Conservation (phyloP, 305 asterid species). For the Fraxinus sp. region DNA sequence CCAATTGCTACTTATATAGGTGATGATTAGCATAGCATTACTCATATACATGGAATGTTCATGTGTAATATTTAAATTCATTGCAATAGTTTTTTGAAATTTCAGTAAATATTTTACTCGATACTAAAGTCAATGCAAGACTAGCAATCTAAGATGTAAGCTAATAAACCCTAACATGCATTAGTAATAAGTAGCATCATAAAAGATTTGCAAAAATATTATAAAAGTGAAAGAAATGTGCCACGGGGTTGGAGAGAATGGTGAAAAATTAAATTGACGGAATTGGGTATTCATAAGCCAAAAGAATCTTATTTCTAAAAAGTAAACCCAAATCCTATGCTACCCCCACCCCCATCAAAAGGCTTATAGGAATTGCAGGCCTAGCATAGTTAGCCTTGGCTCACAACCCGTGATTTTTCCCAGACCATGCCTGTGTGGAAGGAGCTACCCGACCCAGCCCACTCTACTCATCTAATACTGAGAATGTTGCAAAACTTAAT, state of each 20-base stretch:
- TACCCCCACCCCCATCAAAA: not conserved
- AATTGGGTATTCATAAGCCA: not conserved
- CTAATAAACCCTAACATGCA: not conserved
- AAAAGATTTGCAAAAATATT: not conserved
- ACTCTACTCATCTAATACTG: not conserved
- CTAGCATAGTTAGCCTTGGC: not conserved
- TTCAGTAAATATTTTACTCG: not conserved
- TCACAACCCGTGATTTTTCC: not conserved
- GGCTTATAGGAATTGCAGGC: not conserved
- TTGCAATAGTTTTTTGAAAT: not conserved
- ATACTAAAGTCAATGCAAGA: not conserved
- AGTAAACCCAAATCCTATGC: not conserved
- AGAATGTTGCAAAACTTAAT: not conserved
- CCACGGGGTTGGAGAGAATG: not conserved
- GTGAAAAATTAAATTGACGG: not conserved
- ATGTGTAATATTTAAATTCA: not conserved
- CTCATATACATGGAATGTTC: not conserved
- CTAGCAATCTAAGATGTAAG: not conserved
- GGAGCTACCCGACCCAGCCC: not conserved
- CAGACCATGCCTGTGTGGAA: not conserved
- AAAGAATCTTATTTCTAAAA: not conserved
- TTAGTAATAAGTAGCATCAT: not conserved
- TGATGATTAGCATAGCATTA: not conserved
- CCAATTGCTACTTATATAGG: not conserved
- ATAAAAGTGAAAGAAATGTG: not conserved